A percentile compares a stretch with the other conserved stretches of the same genome.
phyloP scores from a whole-genome alignment of 495 filamentous ascomycete genomes.

The Delitschia confertaspora region DNA sequence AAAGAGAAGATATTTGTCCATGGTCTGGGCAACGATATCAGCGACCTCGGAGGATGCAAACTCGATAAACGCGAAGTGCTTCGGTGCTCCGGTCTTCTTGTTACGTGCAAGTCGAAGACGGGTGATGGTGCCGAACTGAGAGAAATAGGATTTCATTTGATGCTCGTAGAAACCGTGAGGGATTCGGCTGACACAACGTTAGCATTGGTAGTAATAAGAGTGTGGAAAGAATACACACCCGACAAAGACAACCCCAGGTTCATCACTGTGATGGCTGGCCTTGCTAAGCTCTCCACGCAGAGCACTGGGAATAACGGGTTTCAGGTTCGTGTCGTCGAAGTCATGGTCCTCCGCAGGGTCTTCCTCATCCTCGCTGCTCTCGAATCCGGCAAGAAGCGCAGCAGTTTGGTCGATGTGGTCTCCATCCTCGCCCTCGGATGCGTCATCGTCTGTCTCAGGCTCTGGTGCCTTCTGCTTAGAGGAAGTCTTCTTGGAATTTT shows the following conservation, averaged over 20 bases:
- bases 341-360: constrained; percentile 51
- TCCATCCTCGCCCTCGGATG: constrained; percentile 11
- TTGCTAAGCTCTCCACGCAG: constrained; percentile 54
- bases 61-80: constrained; percentile 90
- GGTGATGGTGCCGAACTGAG: constrained; percentile 83
- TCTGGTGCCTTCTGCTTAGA: constrained; percentile 2
- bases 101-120: constrained; percentile 83
- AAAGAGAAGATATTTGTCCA: constrained; percentile 96
- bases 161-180: constrained; percentile 95
- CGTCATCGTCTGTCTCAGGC: constrained; percentile 8
- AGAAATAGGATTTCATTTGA: constrained; percentile 88
- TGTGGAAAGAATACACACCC: constrained; percentile 40
- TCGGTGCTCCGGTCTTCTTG: constrained; percentile 73
- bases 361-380: constrained; percentile 53
- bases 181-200: constrained; percentile 49
- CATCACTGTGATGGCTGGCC: constrained; percentile 36
- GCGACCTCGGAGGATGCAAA: constrained; percentile 72
- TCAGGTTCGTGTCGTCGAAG: constrained; percentile 44
- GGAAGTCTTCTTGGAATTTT: constrained; percentile 13
- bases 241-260: constrained; percentile 77
- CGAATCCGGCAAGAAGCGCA: constrained; percentile 66
- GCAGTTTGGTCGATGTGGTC: constrained; percentile 50
- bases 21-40: constrained; percentile 81
- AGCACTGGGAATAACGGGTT: constrained; percentile 46
- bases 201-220: constrained; percentile 16